Conservation (phyloP, 768 basidiomycete species). For the Infundibulicybe gibba region DNA sequence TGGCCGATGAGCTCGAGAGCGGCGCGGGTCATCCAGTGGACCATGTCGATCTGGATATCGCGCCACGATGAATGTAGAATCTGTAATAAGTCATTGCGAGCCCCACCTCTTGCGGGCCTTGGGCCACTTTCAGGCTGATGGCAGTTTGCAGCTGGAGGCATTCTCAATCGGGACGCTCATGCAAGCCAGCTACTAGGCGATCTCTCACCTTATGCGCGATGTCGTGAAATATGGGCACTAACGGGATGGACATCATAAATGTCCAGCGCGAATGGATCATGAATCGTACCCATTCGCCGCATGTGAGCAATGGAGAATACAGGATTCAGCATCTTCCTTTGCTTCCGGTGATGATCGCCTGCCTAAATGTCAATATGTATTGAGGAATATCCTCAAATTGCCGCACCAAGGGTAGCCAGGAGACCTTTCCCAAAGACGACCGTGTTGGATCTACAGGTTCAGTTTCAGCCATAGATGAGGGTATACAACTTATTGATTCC, state of each 20-base stretch:
- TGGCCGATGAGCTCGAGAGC: not conserved
- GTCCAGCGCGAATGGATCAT: slow-evolving; percentile 9
- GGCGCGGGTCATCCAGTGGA: slow-evolving; percentile 13
- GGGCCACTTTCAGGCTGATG: not conserved
- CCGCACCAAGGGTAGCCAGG: slow-evolving; percentile 4
- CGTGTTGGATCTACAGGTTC: not conserved
- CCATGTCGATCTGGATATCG: slow-evolving; percentile 18
- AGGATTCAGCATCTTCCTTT: slow-evolving; percentile 31
- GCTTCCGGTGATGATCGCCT: slow-evolving; percentile 27
- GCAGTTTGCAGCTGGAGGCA: not conserved
- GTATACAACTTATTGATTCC: not conserved
- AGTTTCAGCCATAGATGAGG: not conserved
- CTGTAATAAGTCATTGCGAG: not conserved
- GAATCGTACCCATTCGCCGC: slow-evolving; percentile 25
- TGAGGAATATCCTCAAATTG: too few relatives aligned
- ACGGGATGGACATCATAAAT: not conserved
- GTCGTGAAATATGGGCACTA: not conserved
- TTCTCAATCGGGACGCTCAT: slow-evolving; percentile 1
- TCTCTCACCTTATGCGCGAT: not conserved
- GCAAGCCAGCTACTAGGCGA: slow-evolving; percentile 3
- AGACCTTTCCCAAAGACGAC: slow-evolving; percentile 5
- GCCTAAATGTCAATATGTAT: not conserved
- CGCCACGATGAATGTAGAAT: not conserved
- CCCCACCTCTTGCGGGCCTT: slow-evolving; percentile 1
- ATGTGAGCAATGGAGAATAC: slow-evolving; percentile 30